Percentiles rank a stretch among this genome's conserved stretches.
These are phyloP conservation scores for Penicillium sp. DNA, from an alignment of 2,329 filamentous ascomycete species.

Conservation along the genomic window DNA sequence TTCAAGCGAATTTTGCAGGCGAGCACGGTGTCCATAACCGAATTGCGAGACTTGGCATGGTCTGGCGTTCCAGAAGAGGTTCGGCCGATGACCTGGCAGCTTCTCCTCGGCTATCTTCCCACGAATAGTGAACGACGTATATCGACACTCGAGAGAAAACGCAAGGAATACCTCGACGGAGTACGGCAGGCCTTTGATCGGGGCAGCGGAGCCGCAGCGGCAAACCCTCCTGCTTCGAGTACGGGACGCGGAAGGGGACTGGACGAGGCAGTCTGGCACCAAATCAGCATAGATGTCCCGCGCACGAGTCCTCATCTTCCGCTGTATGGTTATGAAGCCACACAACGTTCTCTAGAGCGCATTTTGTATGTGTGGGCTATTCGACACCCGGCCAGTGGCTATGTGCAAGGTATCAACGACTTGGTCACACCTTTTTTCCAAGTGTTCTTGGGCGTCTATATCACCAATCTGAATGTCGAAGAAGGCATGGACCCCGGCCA, in stretches of 20 bases:
- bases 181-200: slow-evolving; percentile 64
- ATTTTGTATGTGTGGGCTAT: slow-evolving; percentile 98
- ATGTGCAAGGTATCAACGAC: slow-evolving; percentile 98
- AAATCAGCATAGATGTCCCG: slow-evolving; percentile 97
- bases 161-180: slow-evolving; percentile 93
- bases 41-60: slow-evolving; percentile 83
- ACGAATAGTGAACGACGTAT: slow-evolving; percentile 94
- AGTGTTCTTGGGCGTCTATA: slow-evolving; percentile 90
- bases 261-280: slow-evolving; percentile 98
- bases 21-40: slow-evolving; percentile 77
- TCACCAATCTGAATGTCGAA: slow-evolving; percentile 88
- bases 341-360: slow-evolving; percentile 85
- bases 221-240: slow-evolving; percentile 39
- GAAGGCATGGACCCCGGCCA: slow-evolving; percentile 96
- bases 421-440: slow-evolving; percentile 97
- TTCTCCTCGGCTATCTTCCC: slow-evolving; percentile 88
- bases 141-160: slow-evolving; percentile 82
- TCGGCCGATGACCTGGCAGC: slow-evolving; percentile 97
- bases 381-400: slow-evolving; percentile 91
- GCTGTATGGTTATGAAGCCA: slow-evolving; percentile 92
- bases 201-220: slow-evolving; percentile 42
- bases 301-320: slow-evolving; percentile 94
- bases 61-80: slow-evolving; percentile 92
- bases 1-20: slow-evolving; percentile 95
- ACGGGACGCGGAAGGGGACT: slow-evolving; percentile 64